phyloP scores from a whole-genome alignment of 306 rosid genomes.

The Ziziphus jujuba region DNA sequence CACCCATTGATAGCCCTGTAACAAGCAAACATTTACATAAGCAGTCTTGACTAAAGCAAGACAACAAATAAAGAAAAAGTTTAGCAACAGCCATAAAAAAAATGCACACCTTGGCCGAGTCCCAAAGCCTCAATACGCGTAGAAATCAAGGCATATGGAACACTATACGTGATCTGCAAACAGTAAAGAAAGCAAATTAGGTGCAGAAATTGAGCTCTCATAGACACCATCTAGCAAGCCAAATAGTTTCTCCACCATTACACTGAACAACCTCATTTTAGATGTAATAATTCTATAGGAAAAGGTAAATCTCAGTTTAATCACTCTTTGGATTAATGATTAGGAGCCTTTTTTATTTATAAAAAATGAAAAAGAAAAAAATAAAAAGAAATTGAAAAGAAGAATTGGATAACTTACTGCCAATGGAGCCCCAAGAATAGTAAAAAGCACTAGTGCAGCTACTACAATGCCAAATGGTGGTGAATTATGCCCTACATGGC shows the following conservation, averaged over 20 bases:
- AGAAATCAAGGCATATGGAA: slow-evolving; percentile 86
- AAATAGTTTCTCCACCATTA: not conserved
- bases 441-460: slow-evolving; percentile 61
- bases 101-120: slow-evolving; percentile 79
- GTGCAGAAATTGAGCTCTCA: slow-evolving; percentile 11
- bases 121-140: slow-evolving; percentile 83
- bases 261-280: not conserved
- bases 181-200: slow-evolving; percentile 4
- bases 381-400: slow-evolving; percentile 21
- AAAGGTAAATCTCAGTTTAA: not conserved
- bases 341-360: not conserved
- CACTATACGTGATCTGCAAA: slow-evolving; percentile 89
- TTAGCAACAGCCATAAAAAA: slow-evolving; percentile 15
- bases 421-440: slow-evolving; percentile 86
- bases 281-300: not conserved
- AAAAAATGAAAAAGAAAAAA: not conserved
- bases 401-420: slow-evolving; percentile 58
- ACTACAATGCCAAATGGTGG: slow-evolving; percentile 69
- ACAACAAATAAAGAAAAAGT: slow-evolving; percentile 13
- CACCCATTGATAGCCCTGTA: slow-evolving; percentile 94
- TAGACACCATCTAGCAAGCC: not conserved
- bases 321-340: not conserved
- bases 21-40: slow-evolving; percentile 32
- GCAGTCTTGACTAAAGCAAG: slow-evolving; percentile 16
- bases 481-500: slow-evolving; percentile 43